Evolutionary conservation across 2,329 filamentous ascomycete genomes (phyloP).

Genomic region (Thelonectria rubi): DNA sequence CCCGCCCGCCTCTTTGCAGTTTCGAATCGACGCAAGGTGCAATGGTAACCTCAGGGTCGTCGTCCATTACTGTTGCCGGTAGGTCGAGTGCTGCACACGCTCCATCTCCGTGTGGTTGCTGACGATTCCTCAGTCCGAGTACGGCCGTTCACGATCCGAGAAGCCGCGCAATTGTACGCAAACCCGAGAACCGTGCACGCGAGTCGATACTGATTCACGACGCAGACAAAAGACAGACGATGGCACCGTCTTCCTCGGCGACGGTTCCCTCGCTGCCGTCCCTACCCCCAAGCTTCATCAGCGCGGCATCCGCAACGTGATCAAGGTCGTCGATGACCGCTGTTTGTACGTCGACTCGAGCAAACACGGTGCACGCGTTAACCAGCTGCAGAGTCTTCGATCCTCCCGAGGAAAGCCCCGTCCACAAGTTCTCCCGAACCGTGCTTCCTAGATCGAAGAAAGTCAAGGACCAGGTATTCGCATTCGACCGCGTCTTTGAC

Average conservation of each 20-base stretch:
- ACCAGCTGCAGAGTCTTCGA: slow-evolving; percentile 80
- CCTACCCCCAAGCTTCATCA: slow-evolving; percentile 85
- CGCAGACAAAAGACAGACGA: slow-evolving; percentile 76
- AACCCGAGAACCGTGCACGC: slow-evolving; percentile 31
- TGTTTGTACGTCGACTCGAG: slow-evolving; percentile 76
- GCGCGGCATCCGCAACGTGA: slow-evolving; percentile 87
- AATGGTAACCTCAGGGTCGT: slow-evolving; percentile 48
- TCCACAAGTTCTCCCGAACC: slow-evolving; percentile 85
- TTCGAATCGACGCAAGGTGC: slow-evolving; percentile 11
- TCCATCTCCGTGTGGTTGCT: slow-evolving; percentile 34
- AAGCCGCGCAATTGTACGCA: slow-evolving; percentile 85
- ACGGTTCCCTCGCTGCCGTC: slow-evolving; percentile 89
- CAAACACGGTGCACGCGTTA: background rate
- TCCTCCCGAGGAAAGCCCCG: slow-evolving; percentile 91
- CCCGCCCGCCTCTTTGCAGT: background rate
- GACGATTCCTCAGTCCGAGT: slow-evolving; percentile 65
- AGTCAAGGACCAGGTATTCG: slow-evolving; percentile 97
- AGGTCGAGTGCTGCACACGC: slow-evolving; percentile 32
- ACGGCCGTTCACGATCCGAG: slow-evolving; percentile 82
- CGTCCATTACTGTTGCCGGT: slow-evolving; percentile 69
- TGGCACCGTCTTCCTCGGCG: slow-evolving; percentile 90
- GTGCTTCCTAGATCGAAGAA: slow-evolving; percentile 87
- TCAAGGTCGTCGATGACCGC: slow-evolving; percentile 96
- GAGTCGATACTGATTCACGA: slow-evolving; percentile 21
- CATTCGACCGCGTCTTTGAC: slow-evolving; percentile 96